Base-by-base conservation (phyloP, 148 eudicot genomes). In the Oxyria digyna region DNA sequence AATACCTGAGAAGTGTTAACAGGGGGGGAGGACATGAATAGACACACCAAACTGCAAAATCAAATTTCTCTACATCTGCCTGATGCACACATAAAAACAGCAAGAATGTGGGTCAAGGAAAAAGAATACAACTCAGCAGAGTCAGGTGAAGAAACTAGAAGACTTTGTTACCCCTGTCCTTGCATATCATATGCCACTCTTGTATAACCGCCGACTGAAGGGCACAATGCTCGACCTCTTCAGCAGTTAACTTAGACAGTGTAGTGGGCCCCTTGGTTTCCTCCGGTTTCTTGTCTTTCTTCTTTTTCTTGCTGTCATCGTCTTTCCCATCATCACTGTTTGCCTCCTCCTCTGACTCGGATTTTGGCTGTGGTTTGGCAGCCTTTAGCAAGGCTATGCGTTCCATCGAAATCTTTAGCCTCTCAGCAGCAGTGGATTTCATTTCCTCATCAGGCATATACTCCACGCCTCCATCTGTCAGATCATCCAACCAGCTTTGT, bases 371-470 rank as follows among this genome's bases (percentile, higher is more conserved):
- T 13, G 96, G 89, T 72, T 76, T 78, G 20, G 98, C 98, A 48
- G 98, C 94, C 80, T 86, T 93, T 43, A 93, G 77, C 76, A 93
- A 73, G 20, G 91, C 98, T 81, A 93, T 87, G 14, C 87, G 86
- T 67, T 93, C 98, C 94, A 93, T 84, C 50, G 98, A 93, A 42
- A 80, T 78, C 68, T 76, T 78, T 21, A 93, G 79, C 75, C 94
- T 85, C 79, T 93, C 98, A 13, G 91, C 85, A 67, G 96, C 91
- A 73, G 94, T 91, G 18, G 74, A 81, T 72, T 89, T 93, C 8
- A 89, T 91, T 83, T 93, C 98, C 15, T 93, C 98, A 77, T 93
- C 96, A 42, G 98, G 96, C 87, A 93, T 82, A 82, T 93, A 89
- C 73, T 93, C 98, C 54, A 87, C 87, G 15, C 89, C 93, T 10